Conservation (phyloP, 1,139 yeast species). For the Geotrichum klebahnii region DNA sequence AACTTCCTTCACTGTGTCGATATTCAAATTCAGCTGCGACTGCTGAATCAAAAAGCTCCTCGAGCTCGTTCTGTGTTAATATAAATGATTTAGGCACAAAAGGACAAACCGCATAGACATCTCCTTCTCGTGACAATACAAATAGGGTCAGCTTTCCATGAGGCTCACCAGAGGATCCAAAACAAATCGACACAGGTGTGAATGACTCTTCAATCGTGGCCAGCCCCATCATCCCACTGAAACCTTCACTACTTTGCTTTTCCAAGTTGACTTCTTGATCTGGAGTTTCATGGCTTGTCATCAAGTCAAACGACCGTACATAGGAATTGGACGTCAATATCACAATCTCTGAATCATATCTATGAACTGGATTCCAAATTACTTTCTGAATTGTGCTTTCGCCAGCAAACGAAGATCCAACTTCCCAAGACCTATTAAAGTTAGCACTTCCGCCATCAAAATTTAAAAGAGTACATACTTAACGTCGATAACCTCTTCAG, state of each 20-base stretch:
- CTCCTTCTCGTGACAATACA: slow-evolving; percentile 51
- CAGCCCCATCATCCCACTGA: slow-evolving; percentile 8
- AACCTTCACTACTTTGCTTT: not conserved
- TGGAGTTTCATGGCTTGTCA: slow-evolving; percentile 32
- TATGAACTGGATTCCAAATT: slow-evolving; percentile 47
- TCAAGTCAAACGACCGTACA: slow-evolving; percentile 41
- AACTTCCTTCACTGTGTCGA: slow-evolving; percentile 18
- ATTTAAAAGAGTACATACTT: slow-evolving; percentile 1
- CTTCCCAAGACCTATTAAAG: slow-evolving; percentile 27
- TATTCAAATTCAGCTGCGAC: slow-evolving; percentile 33
- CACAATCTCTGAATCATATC: slow-evolving; percentile 43
- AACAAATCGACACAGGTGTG: slow-evolving; percentile 43
- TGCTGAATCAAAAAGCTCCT: slow-evolving; percentile 45
- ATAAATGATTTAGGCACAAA: slow-evolving; percentile 47
- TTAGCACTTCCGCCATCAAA: slow-evolving; percentile 16
- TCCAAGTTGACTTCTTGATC: slow-evolving; percentile 22
- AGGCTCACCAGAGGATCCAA: slow-evolving; percentile 45
- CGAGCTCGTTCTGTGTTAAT: slow-evolving; percentile 39
- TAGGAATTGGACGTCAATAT: slow-evolving; percentile 41
- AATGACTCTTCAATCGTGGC: slow-evolving; percentile 25
- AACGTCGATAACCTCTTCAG: slow-evolving; percentile 19
- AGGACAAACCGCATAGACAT: slow-evolving; percentile 54
- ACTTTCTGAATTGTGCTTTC: slow-evolving; percentile 30
- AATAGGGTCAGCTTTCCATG: slow-evolving; percentile 47
- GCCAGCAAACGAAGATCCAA: slow-evolving; percentile 21